A percentile compares a stretch with the other conserved stretches of the same genome.
Evolutionary conservation across 306 rosid genomes (phyloP).

Genomic region (Pachyrhizus erosus): DNA sequence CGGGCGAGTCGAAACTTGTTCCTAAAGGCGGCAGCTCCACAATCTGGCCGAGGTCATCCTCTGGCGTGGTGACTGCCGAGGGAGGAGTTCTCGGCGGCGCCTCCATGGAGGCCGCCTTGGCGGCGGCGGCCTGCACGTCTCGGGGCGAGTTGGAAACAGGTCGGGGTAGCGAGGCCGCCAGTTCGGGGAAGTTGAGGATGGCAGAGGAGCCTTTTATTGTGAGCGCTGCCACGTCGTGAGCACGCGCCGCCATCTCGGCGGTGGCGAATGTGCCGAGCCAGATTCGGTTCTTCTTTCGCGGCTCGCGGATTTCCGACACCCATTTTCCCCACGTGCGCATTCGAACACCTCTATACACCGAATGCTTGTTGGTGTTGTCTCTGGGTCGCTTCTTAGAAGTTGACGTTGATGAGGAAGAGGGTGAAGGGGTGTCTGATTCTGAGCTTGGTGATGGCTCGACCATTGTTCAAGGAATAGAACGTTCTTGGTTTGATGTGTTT

Average conservation of each 20-base stretch:
- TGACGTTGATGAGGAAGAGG: conserved; percentile 39
- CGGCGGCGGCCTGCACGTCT: conserved; percentile 90
- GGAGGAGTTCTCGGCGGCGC: background rate
- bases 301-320: conserved; percentile 99
- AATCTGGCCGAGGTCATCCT: conserved; percentile 84
- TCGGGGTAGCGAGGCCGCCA: conserved; percentile 68
- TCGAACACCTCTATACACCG: conserved; percentile 89
- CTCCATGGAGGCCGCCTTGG: conserved; percentile 85
- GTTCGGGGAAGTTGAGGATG: conserved; percentile 91
- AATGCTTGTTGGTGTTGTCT: conserved; percentile 56
- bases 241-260: conserved; percentile 99
- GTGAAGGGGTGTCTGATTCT: conserved; percentile 36
- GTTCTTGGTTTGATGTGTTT: background rate
- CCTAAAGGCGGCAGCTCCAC: conserved; percentile 71
- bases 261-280: conserved; percentile 96
- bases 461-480: background rate
- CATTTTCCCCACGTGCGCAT: conserved; percentile 98
- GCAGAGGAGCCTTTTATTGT: conserved; percentile 85
- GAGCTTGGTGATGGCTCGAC: background rate
- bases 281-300: conserved; percentile 91
- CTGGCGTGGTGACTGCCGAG: conserved; percentile 45
- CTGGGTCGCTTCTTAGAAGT: conserved; percentile 55
- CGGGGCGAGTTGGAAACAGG: conserved; percentile 80
- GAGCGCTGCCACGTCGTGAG: conserved; percentile 92
- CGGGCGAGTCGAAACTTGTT: conserved; percentile 51